These are phyloP conservation scores for Venturia oleaginea DNA, from an alignment of 2,329 filamentous ascomycete species.

Conservation along the genomic window DNA sequence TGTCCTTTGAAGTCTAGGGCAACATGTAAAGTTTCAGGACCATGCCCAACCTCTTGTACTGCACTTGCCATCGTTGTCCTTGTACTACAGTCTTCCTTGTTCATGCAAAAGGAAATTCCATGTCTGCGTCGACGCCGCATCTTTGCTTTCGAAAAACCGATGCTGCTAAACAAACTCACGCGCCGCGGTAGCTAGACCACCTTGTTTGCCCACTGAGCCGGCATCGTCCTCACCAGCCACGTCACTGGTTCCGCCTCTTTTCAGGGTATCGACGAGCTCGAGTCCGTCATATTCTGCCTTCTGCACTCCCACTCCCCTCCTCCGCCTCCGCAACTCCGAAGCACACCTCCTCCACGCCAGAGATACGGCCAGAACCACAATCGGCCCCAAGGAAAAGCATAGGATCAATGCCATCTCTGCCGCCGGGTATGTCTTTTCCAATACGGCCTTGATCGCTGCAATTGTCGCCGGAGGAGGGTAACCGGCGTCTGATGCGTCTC, in stretches of 20 bases:
- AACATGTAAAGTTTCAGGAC: too few species aligned
- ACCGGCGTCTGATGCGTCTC: neutral
- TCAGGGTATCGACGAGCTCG: neutral
- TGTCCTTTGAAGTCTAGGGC: too few species aligned
- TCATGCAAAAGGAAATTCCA: neutral
- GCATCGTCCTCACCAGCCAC: neutral
- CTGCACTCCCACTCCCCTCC: conserved; percentile 1
- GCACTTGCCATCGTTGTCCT: too few species aligned
- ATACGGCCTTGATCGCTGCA: neutral
- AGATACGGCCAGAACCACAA: neutral
- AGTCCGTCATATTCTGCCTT: neutral
- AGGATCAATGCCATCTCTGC: neutral
- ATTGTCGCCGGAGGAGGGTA: neutral
- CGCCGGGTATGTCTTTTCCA: neutral
- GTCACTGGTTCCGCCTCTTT: neutral
- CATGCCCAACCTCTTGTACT: too few species aligned
- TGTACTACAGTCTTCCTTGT: neutral
- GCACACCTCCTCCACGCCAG: neutral
- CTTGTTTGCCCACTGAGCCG: neutral
- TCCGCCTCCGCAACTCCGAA: neutral
- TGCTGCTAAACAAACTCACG: neutral
- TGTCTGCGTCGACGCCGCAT: too few species aligned
- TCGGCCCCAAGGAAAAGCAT: neutral
- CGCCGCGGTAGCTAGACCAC: neutral
- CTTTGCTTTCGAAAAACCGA: too few species aligned